phyloP scores from a whole-genome alignment of 352 stramenopile genomes.

The Phytopythium ostracodes region DNA sequence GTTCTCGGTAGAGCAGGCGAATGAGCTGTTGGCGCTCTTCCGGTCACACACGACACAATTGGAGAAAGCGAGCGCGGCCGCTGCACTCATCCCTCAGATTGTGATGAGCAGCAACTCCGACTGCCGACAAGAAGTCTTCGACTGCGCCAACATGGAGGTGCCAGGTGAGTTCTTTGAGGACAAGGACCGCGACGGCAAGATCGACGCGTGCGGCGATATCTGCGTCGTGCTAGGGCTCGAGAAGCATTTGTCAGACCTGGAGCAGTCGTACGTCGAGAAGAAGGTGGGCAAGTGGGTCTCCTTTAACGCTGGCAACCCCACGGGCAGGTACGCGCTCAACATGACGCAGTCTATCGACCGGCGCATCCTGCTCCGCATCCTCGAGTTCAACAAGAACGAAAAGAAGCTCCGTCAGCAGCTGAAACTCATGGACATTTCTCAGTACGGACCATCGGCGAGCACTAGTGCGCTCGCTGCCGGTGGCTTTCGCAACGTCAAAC shows the following conservation, averaged over 20 bases:
- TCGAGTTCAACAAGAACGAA: constrained; percentile 62
- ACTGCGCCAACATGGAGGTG: constrained; percentile 54
- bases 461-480: constrained; percentile 7
- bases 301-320: constrained; percentile 69
- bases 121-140: constrained; percentile 33
- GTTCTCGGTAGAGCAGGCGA: constrained; percentile 53
- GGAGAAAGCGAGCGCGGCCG: constrained; percentile 61
- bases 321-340: constrained; percentile 59
- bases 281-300: constrained; percentile 78
- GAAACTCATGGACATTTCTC: constrained; percentile 63
- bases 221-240: constrained; percentile 68
- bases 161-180: constrained; percentile 73
- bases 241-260: constrained; percentile 53
- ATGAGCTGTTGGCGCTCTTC: constrained; percentile 55
- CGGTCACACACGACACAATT: constrained; percentile 59
- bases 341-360: constrained; percentile 68
- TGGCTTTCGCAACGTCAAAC: constrained; percentile 52
- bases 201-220: constrained; percentile 77
- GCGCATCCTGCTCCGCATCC: constrained; percentile 66
- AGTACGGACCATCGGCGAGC: constrained; percentile 27
- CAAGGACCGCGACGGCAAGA: constrained; percentile 77
- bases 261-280: constrained; percentile 65
- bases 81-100: constrained; percentile 64
- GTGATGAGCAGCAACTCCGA: constrained; percentile 13
- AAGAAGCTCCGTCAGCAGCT: constrained; percentile 44